These are phyloP conservation scores for Chalciporus sp. DNA, from an alignment of 1,284 basidiomycete species.

Conservation along the genomic window DNA sequence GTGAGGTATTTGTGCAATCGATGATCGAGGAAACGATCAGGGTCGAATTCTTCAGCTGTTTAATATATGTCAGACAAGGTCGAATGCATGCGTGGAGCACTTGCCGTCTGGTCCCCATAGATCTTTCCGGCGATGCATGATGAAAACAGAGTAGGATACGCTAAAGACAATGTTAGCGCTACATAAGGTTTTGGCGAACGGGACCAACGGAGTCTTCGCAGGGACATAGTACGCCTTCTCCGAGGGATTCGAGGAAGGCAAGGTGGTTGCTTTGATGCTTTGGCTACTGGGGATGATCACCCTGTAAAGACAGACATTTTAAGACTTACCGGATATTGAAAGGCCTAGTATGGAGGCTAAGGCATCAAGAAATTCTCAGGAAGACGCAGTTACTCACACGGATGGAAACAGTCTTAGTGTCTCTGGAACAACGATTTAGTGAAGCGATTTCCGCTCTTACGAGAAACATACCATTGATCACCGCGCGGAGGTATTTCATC, in stretches of 20 bases:
- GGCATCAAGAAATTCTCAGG: not conserved
- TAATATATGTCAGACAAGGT: not conserved
- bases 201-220: conserved; percentile 47
- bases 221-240: conserved; percentile 31
- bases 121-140: conserved; percentile 37
- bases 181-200: not conserved
- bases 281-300: conserved; percentile 28
- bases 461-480: conserved; percentile 45
- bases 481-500: conserved; percentile 53
- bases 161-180: conserved; percentile 11
- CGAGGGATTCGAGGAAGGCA: conserved; percentile 30
- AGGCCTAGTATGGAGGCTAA: conserved; percentile 17
- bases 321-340: conserved; percentile 28
- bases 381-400: conserved; percentile 41
- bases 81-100: not conserved
- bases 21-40: conserved; percentile 38
- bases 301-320: not conserved
- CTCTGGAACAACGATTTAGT: conserved; percentile 39
- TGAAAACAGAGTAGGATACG: conserved; percentile 31
- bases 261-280: conserved; percentile 46
- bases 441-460: not conserved
- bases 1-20: conserved; percentile 30
- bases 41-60: conserved; percentile 46
- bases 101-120: conserved; percentile 42
- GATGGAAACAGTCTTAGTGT: conserved; percentile 60